A percentile compares a stretch with the other conserved stretches of the same genome.
Conservation (phyloP, 208 protist species). For the Trypanosoma melophagium region DNA sequence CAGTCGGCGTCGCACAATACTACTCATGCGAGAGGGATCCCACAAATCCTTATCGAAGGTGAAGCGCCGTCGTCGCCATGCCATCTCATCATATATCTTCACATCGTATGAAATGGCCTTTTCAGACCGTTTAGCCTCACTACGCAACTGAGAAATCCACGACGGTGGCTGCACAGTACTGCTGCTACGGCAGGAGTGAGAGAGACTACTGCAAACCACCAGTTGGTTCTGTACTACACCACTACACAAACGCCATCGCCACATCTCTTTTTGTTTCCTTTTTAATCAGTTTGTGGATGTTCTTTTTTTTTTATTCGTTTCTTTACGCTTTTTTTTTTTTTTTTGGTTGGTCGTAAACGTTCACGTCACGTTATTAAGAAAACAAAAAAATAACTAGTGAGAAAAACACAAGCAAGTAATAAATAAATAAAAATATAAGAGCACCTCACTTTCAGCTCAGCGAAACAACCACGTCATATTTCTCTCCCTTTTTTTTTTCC, state of each 20-base stretch:
- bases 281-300: neutral
- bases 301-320: neutral
- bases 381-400: slow-evolving; percentile 4
- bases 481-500: no score
- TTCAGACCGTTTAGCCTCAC: slow-evolving; percentile 68
- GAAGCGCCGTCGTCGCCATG: slow-evolving; percentile 74
- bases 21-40: slow-evolving; percentile 81
- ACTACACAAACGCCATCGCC: neutral
- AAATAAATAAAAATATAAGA: no score
- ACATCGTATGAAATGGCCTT: slow-evolving; percentile 85
- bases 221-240: neutral
- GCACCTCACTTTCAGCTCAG: no score
- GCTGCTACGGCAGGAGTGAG: neutral
- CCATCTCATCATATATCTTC: slow-evolving; percentile 86
- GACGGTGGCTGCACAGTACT: slow-evolving; percentile 28
- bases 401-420: no score
- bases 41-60: slow-evolving; percentile 83
- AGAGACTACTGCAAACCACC: neutral
- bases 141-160: slow-evolving; percentile 73
- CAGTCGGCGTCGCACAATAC: slow-evolving; percentile 67
- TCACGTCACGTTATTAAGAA: neutral
- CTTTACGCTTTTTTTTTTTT: no score
- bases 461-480: no score
- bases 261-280: slow-evolving; percentile 4
- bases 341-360: no score